Percentiles rank a stretch among this genome's conserved stretches.
These are phyloP conservation scores for Hypoxylon sp. DNA, from an alignment of 2,329 filamentous ascomycete species.

Conservation along the genomic window DNA sequence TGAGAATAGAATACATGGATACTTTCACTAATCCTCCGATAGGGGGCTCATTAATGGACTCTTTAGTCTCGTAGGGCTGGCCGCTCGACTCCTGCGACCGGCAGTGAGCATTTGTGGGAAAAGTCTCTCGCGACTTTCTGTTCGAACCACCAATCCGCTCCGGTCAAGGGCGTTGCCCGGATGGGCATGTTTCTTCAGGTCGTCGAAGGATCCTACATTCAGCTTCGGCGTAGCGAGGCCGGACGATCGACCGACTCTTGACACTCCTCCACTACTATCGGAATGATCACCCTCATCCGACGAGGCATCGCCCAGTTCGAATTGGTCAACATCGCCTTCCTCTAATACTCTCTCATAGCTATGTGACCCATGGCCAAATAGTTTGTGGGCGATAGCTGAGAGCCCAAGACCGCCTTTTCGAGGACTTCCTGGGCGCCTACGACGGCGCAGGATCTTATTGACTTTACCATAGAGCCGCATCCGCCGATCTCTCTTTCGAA, in stretches of 20 bases:
- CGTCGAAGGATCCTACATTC: constrained; percentile 68
- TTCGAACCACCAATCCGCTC: constrained; percentile 82
- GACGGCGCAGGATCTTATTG: constrained; percentile 59
- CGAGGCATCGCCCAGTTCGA: constrained; percentile 80
- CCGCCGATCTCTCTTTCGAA: constrained; percentile 85
- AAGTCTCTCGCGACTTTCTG: constrained; percentile 87
- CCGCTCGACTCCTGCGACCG: constrained; percentile 70
- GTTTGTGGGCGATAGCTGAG: constrained; percentile 69
- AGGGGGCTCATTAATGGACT: constrained; percentile 69
- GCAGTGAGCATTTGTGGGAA: constrained; percentile 70
- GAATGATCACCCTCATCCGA: constrained; percentile 76
- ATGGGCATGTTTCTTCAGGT: constrained; percentile 54
- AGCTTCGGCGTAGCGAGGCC: constrained; percentile 78
- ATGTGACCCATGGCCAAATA: constrained; percentile 72
- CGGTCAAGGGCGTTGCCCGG: constrained; percentile 69
- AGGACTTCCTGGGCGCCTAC: constrained; percentile 63
- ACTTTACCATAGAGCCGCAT: constrained; percentile 72
- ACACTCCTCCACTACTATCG: constrained; percentile 67
- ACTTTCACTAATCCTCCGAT: constrained; percentile 58
- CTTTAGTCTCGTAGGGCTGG: constrained; percentile 72
- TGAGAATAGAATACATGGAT: constrained; percentile 43
- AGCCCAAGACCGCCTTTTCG: constrained; percentile 64
- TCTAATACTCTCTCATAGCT: constrained; percentile 90
- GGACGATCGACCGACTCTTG: constrained; percentile 71
- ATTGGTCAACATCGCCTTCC: constrained; percentile 80